Evolutionary conservation across 805 yeast genomes (phyloP).

Genomic region (Metschnikowia similis): DNA sequence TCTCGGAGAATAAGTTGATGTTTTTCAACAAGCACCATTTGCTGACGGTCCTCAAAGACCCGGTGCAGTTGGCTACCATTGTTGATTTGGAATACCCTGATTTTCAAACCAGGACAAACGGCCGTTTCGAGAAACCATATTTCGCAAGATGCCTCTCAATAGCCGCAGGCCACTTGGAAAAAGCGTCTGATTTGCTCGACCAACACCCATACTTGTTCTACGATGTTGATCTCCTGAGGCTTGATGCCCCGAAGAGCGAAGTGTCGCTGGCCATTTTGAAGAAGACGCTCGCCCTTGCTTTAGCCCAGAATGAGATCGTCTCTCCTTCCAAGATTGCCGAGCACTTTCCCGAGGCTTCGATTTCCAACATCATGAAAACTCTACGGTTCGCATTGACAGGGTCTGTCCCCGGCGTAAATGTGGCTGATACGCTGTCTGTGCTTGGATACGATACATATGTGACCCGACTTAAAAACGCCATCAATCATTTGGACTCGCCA

Average conservation of each 20-base stretch:
- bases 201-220: constrained; percentile 49
- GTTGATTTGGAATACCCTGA: constrained; percentile 27
- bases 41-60: constrained; percentile 36
- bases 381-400: constrained; percentile 65
- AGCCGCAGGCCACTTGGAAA: constrained; percentile 48
- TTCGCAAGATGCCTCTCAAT: constrained; percentile 37
- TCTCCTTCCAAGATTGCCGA: constrained; percentile 2
- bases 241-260: background rate
- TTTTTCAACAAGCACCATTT: constrained; percentile 76
- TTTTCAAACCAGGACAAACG: constrained; percentile 13
- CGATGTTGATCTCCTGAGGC: constrained; percentile 27
- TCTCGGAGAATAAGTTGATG: constrained; percentile 68
- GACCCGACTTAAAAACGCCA: constrained; percentile 11
- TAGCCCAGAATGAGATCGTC: background rate
- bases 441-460: constrained; percentile 38
- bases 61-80: constrained; percentile 30
- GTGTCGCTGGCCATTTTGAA: constrained; percentile 12
- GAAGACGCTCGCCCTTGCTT: constrained; percentile 14
- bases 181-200: constrained; percentile 47
- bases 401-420: constrained; percentile 61
- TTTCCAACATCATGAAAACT: constrained; percentile 10
- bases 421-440: constrained; percentile 53
- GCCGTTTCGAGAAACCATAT: constrained; percentile 23
- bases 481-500: constrained; percentile 3
- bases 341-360: background rate